Percentiles rank a stretch among this genome's conserved stretches.
phyloP scores from a whole-genome alignment of 2,329 filamentous ascomycete species.

The Ophiostoma perfectum region DNA sequence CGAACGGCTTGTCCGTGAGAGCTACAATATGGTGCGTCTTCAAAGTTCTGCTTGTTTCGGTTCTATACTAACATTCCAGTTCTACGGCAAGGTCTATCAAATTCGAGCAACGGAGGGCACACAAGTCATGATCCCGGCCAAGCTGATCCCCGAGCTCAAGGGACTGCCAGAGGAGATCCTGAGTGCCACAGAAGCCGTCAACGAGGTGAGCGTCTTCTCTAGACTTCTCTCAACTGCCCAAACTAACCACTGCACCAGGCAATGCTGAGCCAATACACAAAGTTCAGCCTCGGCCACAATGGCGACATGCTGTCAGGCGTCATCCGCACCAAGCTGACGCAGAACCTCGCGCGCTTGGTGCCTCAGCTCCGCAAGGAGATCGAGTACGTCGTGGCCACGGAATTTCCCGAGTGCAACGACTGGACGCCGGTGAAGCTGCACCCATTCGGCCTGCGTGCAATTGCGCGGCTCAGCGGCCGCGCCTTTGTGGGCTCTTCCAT shows the following conservation, averaged over 20 bases:
- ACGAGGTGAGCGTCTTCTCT: conserved; percentile 32
- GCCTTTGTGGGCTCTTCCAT: conserved; percentile 49
- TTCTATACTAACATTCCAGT: conserved; percentile 29
- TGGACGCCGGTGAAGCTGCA: conserved; percentile 53
- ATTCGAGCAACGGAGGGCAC: conserved; percentile 48
- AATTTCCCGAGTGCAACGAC: conserved; percentile 48
- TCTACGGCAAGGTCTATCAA: conserved; percentile 46
- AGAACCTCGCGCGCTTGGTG: conserved; percentile 43
- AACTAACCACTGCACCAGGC: conserved; percentile 28
- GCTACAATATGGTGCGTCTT: conserved; percentile 36
- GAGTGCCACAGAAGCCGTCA: conserved; percentile 45
- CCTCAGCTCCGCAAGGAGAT: conserved; percentile 45
- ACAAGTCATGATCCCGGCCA: conserved; percentile 44
- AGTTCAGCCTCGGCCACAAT: conserved; percentile 45
- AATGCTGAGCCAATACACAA: conserved; percentile 47
- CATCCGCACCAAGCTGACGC: conserved; percentile 44
- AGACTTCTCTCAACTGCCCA: no score
- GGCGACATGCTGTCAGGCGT: conserved; percentile 42
- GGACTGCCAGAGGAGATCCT: conserved; percentile 44
- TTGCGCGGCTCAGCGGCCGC: conserved; percentile 50
- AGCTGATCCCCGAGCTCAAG: conserved; percentile 43
- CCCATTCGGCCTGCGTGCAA: conserved; percentile 45
- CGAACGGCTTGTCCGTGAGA: conserved; percentile 44
- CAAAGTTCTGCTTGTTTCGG: no score
- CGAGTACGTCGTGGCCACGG: conserved; percentile 41